These are phyloP conservation scores for Collybia mongolica DNA, from an alignment of 768 basidiomycete species.

Conservation along the genomic window DNA sequence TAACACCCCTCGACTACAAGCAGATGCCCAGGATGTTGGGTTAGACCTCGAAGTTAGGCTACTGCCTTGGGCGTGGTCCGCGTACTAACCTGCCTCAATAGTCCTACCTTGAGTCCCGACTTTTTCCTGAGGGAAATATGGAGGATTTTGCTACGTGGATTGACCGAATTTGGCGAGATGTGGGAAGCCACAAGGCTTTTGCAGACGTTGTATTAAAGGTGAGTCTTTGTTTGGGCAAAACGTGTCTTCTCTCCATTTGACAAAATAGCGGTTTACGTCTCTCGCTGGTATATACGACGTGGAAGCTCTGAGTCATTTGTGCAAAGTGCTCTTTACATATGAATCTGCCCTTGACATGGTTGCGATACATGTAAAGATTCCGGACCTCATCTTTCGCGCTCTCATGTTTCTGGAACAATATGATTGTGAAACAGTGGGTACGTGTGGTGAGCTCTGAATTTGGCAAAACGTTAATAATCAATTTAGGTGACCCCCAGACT, in stretches of 20 bases:
- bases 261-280: constrained; percentile 56
- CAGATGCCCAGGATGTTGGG: constrained; percentile 63
- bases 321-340: constrained; percentile 59
- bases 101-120: constrained; percentile 57
- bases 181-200: constrained; percentile 55
- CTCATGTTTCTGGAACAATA: constrained; percentile 66
- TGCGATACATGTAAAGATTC: constrained; percentile 63
- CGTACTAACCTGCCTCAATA: constrained; percentile 18
- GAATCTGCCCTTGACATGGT: constrained; percentile 66
- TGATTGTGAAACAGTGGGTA: constrained; percentile 81
- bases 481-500: constrained; percentile 77
- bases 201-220: constrained; percentile 60
- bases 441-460: constrained; percentile 18
- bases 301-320: constrained; percentile 69
- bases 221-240: constrained; percentile 11
- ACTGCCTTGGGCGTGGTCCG: constrained; percentile 2
- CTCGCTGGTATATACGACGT: constrained; percentile 56
- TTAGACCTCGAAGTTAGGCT: constrained; percentile 53
- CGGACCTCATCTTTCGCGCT: constrained; percentile 61
- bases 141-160: constrained; percentile 38
- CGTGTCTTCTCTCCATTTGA: constrained; percentile 1
- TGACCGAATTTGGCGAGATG: constrained; percentile 53
- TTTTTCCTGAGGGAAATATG: constrained; percentile 47
- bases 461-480: neutral
- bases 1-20: constrained; percentile 43